Evolutionary conservation across 768 basidiomycete species (phyloP).

Genomic region (Kwoniella newhampshirensis): DNA sequence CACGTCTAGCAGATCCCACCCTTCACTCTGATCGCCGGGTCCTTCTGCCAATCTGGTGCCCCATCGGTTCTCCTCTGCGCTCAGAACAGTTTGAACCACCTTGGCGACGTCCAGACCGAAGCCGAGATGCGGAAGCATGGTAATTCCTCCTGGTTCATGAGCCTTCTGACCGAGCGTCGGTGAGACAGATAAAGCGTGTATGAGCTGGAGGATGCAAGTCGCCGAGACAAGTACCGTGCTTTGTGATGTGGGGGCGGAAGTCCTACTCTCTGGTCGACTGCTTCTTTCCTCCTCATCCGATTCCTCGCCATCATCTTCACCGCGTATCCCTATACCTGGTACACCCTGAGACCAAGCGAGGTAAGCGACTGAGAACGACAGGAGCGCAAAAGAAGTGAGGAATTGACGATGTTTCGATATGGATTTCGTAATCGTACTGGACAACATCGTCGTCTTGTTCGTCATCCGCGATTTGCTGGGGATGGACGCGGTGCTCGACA

Average conservation of each 20-base stretch:
- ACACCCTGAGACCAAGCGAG: conserved; percentile 45
- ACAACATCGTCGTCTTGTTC: no score
- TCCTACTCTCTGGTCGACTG: neutral
- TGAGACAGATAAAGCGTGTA: conserved; percentile 17
- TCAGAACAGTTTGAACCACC: conserved; percentile 33
- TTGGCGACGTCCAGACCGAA: conserved; percentile 43
- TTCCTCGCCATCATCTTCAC: conserved; percentile 12
- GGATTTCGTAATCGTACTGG: conserved; percentile 13
- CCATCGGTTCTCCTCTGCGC: conserved; percentile 21
- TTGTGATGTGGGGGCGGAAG: neutral
- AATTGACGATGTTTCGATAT: conserved; percentile 33
- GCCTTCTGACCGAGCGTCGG: conserved; percentile 25
- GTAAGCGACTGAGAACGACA: conserved; percentile 40
- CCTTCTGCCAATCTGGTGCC: conserved; percentile 6
- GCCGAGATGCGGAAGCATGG: conserved; percentile 22
- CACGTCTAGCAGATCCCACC: conserved; percentile 31
- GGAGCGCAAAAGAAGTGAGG: conserved; percentile 33
- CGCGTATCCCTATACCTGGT: conserved; percentile 29
- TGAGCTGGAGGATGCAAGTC: conserved; percentile 29
- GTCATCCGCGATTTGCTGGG: no score
- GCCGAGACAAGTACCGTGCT: conserved; percentile 20
- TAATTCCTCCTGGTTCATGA: conserved; percentile 33
- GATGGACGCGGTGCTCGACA: conserved; percentile 24
- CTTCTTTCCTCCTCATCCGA: conserved; percentile 10
- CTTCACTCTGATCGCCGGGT: conserved; percentile 25